These are phyloP conservation scores for Calonectria montana DNA, from an alignment of 2,329 filamentous ascomycete species.

Conservation along the genomic window DNA sequence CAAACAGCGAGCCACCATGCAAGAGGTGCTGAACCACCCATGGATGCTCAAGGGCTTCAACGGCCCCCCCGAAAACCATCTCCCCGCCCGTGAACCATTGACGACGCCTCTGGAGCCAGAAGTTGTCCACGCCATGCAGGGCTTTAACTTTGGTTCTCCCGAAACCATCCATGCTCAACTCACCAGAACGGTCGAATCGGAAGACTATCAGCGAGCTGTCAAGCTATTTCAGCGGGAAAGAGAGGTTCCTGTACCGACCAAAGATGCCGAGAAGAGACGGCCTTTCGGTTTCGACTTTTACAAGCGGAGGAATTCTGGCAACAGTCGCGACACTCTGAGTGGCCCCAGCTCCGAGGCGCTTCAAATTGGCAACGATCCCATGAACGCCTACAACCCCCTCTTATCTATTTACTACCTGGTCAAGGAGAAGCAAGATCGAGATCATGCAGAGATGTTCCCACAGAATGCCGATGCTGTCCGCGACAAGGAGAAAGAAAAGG, in stretches of 20 bases:
- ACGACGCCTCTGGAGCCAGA: slow-evolving; percentile 84
- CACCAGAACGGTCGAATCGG: slow-evolving; percentile 87
- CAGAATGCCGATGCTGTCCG: slow-evolving; percentile 59
- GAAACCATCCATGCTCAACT: slow-evolving; percentile 87
- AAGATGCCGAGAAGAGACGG: slow-evolving; percentile 82
- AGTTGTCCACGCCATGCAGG: slow-evolving; percentile 93
- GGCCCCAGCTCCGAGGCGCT: slow-evolving; percentile 89
- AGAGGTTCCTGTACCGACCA: slow-evolving; percentile 67
- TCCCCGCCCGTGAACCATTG: slow-evolving; percentile 87
- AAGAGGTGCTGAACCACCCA: slow-evolving; percentile 93
- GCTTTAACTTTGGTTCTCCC: slow-evolving; percentile 93
- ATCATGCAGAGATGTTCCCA: slow-evolving; percentile 58
- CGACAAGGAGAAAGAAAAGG: slow-evolving; percentile 46
- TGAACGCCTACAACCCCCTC: slow-evolving; percentile 93
- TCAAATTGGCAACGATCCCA: slow-evolving; percentile 83
- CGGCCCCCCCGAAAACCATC: slow-evolving; percentile 86
- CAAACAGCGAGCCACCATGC: slow-evolving; percentile 83
- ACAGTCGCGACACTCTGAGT: slow-evolving; percentile 86
- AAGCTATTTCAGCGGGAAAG: slow-evolving; percentile 75
- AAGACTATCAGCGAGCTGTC: slow-evolving; percentile 92
- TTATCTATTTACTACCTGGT: slow-evolving; percentile 96
- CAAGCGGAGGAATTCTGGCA: slow-evolving; percentile 89
- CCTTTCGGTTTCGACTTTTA: slow-evolving; percentile 96
- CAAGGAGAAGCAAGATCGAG: slow-evolving; percentile 91
- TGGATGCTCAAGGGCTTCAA: slow-evolving; percentile 97